Percentiles rank a stretch among this genome's conserved stretches.
Conservation (phyloP, 371 early-diverging fungal genomes). For the Zychaea mexicana region DNA sequence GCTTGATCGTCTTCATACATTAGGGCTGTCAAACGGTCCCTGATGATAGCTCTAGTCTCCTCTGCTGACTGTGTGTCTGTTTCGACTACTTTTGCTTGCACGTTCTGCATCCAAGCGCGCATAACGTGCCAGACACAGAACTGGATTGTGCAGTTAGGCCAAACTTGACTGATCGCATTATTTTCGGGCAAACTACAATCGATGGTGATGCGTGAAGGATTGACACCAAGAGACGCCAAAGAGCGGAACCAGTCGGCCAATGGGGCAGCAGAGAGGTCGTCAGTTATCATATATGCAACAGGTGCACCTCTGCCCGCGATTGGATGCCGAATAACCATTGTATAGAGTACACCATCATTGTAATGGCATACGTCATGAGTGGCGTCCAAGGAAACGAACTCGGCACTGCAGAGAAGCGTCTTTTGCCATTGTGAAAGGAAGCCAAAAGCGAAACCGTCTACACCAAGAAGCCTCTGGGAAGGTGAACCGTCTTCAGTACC, state of each 20-base stretch:
- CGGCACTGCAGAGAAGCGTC: not conserved
- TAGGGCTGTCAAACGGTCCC: not conserved
- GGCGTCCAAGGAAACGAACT: not conserved
- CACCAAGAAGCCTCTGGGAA: too few relatives aligned
- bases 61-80: not conserved
- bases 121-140: not conserved
- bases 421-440: slow-evolving; percentile 6
- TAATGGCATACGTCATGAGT: not conserved
- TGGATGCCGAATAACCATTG: too few relatives aligned
- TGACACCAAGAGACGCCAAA: not conserved
- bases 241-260: not conserved
- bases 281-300: slow-evolving; percentile 3
- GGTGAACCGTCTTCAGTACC: not conserved
- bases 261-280: not conserved
- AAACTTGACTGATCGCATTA: not conserved
- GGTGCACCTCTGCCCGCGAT: not conserved
- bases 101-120: slow-evolving; percentile 3
- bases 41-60: not conserved
- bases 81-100: not conserved
- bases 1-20: not conserved
- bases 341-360: too few relatives aligned
- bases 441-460: slow-evolving; percentile 1
- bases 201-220: too few relatives aligned
- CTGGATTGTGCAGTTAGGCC: not conserved
- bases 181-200: too few relatives aligned